phyloP scores from a whole-genome alignment of 352 stramenopile species.

The Phytophthora sp. region DNA sequence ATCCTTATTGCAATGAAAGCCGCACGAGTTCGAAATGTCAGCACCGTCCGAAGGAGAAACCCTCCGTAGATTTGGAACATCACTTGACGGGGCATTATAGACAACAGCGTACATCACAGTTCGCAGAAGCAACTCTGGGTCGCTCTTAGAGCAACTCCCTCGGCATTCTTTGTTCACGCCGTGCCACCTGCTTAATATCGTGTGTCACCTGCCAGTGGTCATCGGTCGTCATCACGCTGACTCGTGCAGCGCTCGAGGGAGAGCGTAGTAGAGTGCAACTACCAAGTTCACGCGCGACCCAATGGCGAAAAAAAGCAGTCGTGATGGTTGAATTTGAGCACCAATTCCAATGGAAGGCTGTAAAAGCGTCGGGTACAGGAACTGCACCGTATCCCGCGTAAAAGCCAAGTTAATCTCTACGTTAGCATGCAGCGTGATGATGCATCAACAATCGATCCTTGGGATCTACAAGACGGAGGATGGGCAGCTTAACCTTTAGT shows the following conservation, averaged over 20 bases:
- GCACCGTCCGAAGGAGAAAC: no score
- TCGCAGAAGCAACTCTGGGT: no score
- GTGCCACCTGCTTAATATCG: conserved; percentile 16
- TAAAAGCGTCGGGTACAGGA: conserved; percentile 57
- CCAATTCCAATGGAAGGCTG: conserved; percentile 40
- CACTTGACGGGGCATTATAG: no score
- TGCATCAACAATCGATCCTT: conserved; percentile 33
- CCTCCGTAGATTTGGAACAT: no score
- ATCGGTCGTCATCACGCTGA: conserved; percentile 38
- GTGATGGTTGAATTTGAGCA: conserved; percentile 79
- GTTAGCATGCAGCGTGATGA: conserved; percentile 43
- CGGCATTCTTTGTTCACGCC: conserved; percentile 23
- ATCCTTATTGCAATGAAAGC: no score
- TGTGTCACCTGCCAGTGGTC: conserved; percentile 44
- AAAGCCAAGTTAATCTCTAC: conserved; percentile 47
- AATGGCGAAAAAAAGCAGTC: conserved; percentile 75
- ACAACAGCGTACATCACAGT: no score
- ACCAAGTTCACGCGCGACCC: conserved; percentile 61
- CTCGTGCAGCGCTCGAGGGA: conserved; percentile 38
- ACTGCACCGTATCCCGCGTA: conserved; percentile 42
- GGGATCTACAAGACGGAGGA: conserved; percentile 40
- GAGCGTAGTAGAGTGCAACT: conserved; percentile 41
- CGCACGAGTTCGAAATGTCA: no score
- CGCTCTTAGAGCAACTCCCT: conserved; percentile 29
- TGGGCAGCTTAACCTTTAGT: conserved; percentile 33